Evolutionary conservation across 2,329 filamentous ascomycete species (phyloP).

Genomic region (Phialophora tarda): DNA sequence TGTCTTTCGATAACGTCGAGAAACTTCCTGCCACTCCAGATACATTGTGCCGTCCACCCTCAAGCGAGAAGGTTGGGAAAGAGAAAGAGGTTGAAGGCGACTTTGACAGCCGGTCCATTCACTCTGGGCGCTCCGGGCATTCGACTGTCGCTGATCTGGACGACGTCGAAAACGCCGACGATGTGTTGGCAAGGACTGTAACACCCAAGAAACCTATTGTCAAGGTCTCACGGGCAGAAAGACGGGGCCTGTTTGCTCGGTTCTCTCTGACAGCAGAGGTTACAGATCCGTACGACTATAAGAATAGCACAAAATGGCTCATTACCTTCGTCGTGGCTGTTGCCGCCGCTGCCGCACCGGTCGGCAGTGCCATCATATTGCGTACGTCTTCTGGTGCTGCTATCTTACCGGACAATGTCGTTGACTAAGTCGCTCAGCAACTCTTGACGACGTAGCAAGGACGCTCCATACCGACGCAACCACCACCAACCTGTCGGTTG

Average conservation of each 20-base stretch:
- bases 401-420: not conserved
- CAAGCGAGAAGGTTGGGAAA: conserved; percentile 8
- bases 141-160: conserved; percentile 29
- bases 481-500: conserved; percentile 75
- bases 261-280: conserved; percentile 79
- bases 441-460: conserved; percentile 66
- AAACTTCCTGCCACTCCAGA: conserved; percentile 20
- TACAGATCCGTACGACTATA: conserved; percentile 74
- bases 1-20: conserved; percentile 25
- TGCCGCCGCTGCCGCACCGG: conserved; percentile 76
- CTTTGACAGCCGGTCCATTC: conserved; percentile 22
- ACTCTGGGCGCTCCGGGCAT: conserved; percentile 18
- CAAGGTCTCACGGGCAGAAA: conserved; percentile 58
- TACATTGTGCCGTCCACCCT: conserved; percentile 11
- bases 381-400: conserved; percentile 59
- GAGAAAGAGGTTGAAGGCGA: conserved; percentile 17
- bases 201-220: conserved; percentile 48
- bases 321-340: conserved; percentile 79
- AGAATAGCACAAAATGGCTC: conserved; percentile 77
- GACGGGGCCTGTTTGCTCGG: conserved; percentile 74
- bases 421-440: conserved; percentile 56
- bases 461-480: conserved; percentile 69
- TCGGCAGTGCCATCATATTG: conserved; percentile 84
- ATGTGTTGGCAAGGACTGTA: conserved; percentile 38
- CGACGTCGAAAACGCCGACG: conserved; percentile 31